Evolutionary conservation across 306 rosid genomes (phyloP).

Genomic region (Echinosophora koreensis): DNA sequence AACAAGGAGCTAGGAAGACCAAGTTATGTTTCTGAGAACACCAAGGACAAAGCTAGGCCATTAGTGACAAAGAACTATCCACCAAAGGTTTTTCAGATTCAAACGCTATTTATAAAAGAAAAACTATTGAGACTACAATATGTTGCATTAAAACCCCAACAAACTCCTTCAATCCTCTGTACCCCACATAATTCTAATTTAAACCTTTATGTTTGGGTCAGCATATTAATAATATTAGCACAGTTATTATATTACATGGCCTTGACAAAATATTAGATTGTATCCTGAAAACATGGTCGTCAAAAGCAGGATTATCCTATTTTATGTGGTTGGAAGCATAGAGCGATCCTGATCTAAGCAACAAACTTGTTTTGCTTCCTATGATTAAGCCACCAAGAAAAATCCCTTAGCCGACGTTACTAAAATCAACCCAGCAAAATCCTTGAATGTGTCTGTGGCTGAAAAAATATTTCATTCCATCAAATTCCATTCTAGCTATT

Average conservation of each 20-base stretch:
- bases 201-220: neutral
- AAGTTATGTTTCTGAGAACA: slow-evolving; percentile 2
- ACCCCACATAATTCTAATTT: neutral
- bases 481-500: too few relatives aligned
- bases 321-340: too few relatives aligned
- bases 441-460: too few relatives aligned
- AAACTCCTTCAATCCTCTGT: slow-evolving; percentile 11
- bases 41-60: neutral
- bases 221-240: neutral
- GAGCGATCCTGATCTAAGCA: too few relatives aligned
- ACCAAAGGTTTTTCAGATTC: neutral
- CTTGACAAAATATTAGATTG: slow-evolving; percentile 13
- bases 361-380: too few relatives aligned
- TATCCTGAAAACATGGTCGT: neutral
- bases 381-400: too few relatives aligned
- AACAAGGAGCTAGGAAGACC: slow-evolving; percentile 1
- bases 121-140: neutral
- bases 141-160: slow-evolving; percentile 7
- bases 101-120: neutral
- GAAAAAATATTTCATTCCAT: too few relatives aligned
- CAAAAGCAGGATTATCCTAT: too few relatives aligned
- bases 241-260: neutral
- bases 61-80: neutral
- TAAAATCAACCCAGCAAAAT: too few relatives aligned
- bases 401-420: too few relatives aligned